Evolutionary conservation across 345 rosid species (phyloP), one percentile per base, ranked within the genome.

Genomic region (Viola odorata): DNA sequence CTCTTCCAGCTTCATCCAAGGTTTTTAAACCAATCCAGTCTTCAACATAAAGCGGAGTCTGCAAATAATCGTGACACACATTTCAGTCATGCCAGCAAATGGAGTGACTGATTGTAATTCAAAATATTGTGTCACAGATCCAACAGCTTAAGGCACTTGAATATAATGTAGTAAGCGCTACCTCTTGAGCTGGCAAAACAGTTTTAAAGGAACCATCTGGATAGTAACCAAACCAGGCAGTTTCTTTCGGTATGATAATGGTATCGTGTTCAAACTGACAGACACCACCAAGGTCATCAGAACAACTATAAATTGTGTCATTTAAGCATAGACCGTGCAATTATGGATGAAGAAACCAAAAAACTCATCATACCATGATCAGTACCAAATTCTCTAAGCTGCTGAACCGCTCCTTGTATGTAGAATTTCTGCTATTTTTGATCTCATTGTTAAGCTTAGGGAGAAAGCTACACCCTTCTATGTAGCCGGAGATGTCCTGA

Each of bases 1-100:
- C 90, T 55, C 84, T 87, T 50, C 87, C 90, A 7, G 86, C 92
- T 67, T 84, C 87, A 54, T 90, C 82, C 71, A 78, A 67, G 32
- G 80, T 74, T 76, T 69, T 87, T 75, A 85, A 78, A 48, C 89
- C 91, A 15, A 90, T 84, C 91, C 97, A 84, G 71, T 85, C 97
- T 67, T 82, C 87, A 0, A 36, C 81, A 65, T 84, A 85, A 4
- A 80, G 77, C 50, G 45, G 57, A 13, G 88, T 86, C 96, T 86
- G 84, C 57, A 70, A 12, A 17, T 5, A 50, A 45, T 1, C 32
- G 37, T 53, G 12, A 15, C 23, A 12, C 17, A 42, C 12, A 23
- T 23, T 23, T 23, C 32, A 0, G 32, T 53, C 4, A n/a, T n/a
- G 7, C 16, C 44, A 45, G 16, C 4, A 40, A 39, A 56, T 3